Conservation (phyloP, 1,139 yeast species). For the Pichia inconspicua region DNA sequence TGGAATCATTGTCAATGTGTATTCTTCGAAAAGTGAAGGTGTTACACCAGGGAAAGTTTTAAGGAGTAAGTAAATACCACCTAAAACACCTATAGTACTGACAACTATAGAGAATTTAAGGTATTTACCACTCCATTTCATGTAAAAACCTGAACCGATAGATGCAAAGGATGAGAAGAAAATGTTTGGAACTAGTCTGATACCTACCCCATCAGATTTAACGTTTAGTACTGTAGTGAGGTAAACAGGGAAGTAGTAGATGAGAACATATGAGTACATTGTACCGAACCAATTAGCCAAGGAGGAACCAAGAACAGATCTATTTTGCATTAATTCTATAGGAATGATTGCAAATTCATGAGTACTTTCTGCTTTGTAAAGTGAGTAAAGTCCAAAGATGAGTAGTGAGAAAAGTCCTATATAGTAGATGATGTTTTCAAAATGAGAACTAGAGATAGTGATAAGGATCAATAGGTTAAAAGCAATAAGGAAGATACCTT, state of each 20-base stretch:
- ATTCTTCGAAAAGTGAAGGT: slow-evolving; percentile 29
- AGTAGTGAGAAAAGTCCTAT: slow-evolving; percentile 7
- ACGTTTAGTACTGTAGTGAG: slow-evolving; percentile 28
- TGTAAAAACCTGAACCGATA: slow-evolving; percentile 31
- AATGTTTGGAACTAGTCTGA: slow-evolving; percentile 34
- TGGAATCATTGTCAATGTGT: slow-evolving; percentile 31
- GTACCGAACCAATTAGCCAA: slow-evolving; percentile 36
- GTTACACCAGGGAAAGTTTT: slow-evolving; percentile 18
- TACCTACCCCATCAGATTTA: slow-evolving; percentile 29
- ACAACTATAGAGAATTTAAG: slow-evolving; percentile 23
- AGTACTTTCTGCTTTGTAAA: slow-evolving; percentile 27
- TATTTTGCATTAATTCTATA: slow-evolving; percentile 26
- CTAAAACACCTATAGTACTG: slow-evolving; percentile 24
- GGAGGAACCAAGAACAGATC: slow-evolving; percentile 32
- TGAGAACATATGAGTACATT: slow-evolving; percentile 28
- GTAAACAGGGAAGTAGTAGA: slow-evolving; percentile 31
- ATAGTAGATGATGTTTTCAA: slow-evolving; percentile 35
- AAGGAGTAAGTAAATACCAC: slow-evolving; percentile 18
- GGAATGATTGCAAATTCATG: slow-evolving; percentile 32
- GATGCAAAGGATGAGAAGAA: slow-evolving; percentile 28
- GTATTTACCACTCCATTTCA: slow-evolving; percentile 33
- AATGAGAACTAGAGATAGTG: slow-evolving; percentile 56
- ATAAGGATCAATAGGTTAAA: slow-evolving; percentile 36
- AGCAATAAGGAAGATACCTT: slow-evolving; percentile 60
- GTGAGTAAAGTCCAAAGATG: slow-evolving; percentile 14